phyloP scores from a whole-genome alignment of 495 filamentous ascomycete genomes.

The Aspergillus haitiensis region DNA sequence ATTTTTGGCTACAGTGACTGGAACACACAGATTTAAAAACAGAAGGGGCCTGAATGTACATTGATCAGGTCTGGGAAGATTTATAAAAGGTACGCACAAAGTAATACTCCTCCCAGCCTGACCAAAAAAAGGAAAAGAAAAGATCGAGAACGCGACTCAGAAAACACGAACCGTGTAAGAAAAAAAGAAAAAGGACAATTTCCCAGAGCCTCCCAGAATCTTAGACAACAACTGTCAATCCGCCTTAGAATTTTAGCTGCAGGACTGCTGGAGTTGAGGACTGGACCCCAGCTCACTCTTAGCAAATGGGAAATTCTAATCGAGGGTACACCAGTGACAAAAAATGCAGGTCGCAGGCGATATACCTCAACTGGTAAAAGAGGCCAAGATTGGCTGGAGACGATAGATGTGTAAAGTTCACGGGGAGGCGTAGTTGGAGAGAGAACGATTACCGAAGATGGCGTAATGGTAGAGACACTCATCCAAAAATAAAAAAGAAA shows the following conservation, averaged over 20 bases:
- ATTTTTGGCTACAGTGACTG: too few relatives aligned
- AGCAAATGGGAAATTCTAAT: slow-evolving; percentile 1
- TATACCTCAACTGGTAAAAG: not conserved
- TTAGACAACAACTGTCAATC: not conserved
- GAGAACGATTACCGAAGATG: not conserved
- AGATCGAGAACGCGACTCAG: not conserved
- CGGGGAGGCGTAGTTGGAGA: not conserved
- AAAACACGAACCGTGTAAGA: not conserved
- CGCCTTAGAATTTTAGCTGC: slow-evolving; percentile 2
- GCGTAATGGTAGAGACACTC: not conserved
- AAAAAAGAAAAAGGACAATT: not conserved
- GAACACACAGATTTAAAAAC: too few relatives aligned
- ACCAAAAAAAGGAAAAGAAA: not conserved
- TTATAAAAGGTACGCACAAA: not conserved
- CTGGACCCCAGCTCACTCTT: not conserved
- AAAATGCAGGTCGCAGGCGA: not conserved
- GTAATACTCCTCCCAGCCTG: not conserved
- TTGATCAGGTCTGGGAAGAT: not conserved
- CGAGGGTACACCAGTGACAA: not conserved
- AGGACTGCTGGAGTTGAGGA: not conserved
- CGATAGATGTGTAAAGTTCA: slow-evolving; percentile 5
- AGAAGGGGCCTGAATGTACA: too few relatives aligned
- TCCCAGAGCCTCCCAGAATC: not conserved
- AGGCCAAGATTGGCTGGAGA: not conserved
- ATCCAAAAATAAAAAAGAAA: too few relatives aligned